Base-by-base conservation (phyloP, 345 rosid species). In the Arabidopsis arenosa region DNA sequence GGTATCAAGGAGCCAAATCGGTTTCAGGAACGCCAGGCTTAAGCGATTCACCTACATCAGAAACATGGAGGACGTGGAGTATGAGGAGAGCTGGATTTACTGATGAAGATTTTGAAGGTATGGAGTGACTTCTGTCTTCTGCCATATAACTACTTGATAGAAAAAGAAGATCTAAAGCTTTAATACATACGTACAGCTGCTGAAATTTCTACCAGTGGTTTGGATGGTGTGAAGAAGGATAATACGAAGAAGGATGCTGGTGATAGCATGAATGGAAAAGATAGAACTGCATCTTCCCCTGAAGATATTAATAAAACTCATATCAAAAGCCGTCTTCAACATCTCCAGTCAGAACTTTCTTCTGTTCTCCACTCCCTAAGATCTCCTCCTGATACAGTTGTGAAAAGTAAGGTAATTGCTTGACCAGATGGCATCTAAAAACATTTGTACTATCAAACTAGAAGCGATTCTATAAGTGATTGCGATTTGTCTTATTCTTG, bases 61-160 rank as follows among this genome's bases (percentile, higher is more conserved):
- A 81, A 59, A 71, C 72, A 23, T 90, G 97, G 97, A 92, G 92
- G 72, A 80, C 83, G 14, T 86, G 96, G 97, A 89, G 89, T 85
- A 78, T 79, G 80, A 82, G 79, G 66, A 85, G 93, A 79, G 86
- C 94, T 51, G 93, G 85, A 33, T 77, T 79, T 82, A 59, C 81
- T 17, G 83, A 78, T 72, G 70, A 53, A 78, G 85, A 87, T 68
- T 87, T 92, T 79, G 90, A 89, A 87, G 97, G 99, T 92, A 70
- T 80, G 69, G 7, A 63, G 26, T 66, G 53, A 63, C 43, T 26
- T 18, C 53, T 68, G 33, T 33, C 74, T 43, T 65, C 14, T 66
- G 32, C 18, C 74, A 44, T 53, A 6, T 23, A 8, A 35, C 26
- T 48, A 41, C 37, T 13, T 48, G 1, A 9, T n/a, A 23, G 13